These are phyloP conservation scores for Dactylella cylindrospora DNA, from an alignment of 2,329 filamentous ascomycete genomes.

Conservation along the genomic window DNA sequence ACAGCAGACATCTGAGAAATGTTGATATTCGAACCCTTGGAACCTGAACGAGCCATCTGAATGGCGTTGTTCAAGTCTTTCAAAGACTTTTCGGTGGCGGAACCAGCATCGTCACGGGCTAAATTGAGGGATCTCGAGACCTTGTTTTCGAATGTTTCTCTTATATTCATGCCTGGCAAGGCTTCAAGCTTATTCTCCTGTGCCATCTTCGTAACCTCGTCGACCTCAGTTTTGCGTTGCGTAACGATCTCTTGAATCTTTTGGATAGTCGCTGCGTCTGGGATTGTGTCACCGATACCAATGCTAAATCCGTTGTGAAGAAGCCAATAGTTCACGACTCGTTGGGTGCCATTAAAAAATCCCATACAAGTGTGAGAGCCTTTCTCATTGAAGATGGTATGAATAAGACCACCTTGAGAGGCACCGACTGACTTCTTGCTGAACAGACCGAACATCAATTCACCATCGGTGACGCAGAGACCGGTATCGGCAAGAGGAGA, in stretches of 20 bases:
- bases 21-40: slow-evolving; percentile 98
- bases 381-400: slow-evolving; percentile 94
- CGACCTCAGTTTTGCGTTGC: slow-evolving; percentile 77
- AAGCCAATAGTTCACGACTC: slow-evolving; percentile 95
- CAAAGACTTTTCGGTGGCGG: slow-evolving; percentile 82
- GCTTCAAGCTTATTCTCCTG: slow-evolving; percentile 86
- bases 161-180: slow-evolving; percentile 96
- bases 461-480: slow-evolving; percentile 78
- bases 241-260: slow-evolving; percentile 82
- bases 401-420: slow-evolving; percentile 83
- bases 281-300: slow-evolving; percentile 96
- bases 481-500: slow-evolving; percentile 73
- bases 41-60: slow-evolving; percentile 93
- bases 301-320: slow-evolving; percentile 96
- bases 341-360: slow-evolving; percentile 94
- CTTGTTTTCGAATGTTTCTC: slow-evolving; percentile 97
- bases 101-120: slow-evolving; percentile 95
- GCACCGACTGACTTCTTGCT: slow-evolving; percentile 95
- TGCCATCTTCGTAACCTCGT: slow-evolving; percentile 71
- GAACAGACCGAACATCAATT: slow-evolving; percentile 85
- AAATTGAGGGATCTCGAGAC: slow-evolving; percentile 92
- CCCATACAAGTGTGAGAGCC: slow-evolving; percentile 81
- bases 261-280: slow-evolving; percentile 78
- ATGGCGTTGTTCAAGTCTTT: slow-evolving; percentile 97
- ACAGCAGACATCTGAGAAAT: slow-evolving; percentile 99